A percentile compares a stretch with the other conserved stretches of the same genome.
These are phyloP conservation scores for Diaporthe eres DNA, from an alignment of 2,329 filamentous ascomycete genomes.

Conservation along the genomic window DNA sequence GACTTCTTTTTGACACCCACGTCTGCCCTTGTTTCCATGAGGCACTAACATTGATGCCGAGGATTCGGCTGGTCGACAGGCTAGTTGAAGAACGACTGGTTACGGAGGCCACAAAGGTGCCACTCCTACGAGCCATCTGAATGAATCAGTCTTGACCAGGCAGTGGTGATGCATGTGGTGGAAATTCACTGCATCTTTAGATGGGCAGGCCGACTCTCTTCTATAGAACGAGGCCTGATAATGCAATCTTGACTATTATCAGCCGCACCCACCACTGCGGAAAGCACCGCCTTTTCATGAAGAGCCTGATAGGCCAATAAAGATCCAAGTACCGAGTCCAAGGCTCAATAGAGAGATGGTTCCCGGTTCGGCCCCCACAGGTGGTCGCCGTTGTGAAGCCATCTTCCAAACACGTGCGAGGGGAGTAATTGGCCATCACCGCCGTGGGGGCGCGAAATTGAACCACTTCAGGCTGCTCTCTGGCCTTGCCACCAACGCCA, in stretches of 20 bases:
- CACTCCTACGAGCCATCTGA: background rate
- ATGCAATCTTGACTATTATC: background rate
- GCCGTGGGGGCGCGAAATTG: background rate
- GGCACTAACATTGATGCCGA: background rate
- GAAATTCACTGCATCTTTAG: background rate
- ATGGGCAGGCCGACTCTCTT: background rate
- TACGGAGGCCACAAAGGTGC: background rate
- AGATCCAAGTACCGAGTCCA: background rate
- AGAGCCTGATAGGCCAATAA: background rate
- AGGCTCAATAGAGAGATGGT: background rate
- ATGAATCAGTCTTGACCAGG: background rate
- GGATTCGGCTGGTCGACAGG: background rate
- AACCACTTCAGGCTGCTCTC: background rate
- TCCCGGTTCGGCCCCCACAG: background rate
- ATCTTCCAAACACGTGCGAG: background rate
- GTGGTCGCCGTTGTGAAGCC: background rate
- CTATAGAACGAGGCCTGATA: background rate
- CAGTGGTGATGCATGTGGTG: no score
- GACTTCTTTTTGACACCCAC: conserved; percentile 44
- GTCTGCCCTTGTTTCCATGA: conserved; percentile 39
- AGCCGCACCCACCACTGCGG: background rate
- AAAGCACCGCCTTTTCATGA: background rate
- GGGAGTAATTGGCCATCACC: background rate
- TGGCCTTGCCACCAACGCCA: background rate
- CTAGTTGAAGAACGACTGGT: background rate